Evolutionary conservation across 495 filamentous ascomycete species (phyloP).

Genomic region (Oleoguttula mirabilis): DNA sequence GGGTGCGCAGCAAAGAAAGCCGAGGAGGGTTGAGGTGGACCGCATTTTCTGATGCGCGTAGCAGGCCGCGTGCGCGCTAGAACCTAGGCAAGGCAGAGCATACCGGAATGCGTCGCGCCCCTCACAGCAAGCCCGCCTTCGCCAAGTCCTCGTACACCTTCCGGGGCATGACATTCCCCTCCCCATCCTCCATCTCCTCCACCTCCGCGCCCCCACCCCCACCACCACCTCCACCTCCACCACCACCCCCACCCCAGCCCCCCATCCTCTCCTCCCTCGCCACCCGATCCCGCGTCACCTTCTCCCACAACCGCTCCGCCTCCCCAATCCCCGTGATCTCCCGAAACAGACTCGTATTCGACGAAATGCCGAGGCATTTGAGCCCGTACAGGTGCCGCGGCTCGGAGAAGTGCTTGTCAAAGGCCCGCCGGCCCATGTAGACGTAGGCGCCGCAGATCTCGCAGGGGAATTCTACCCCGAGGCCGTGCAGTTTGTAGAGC

Average conservation of each 20-base stretch:
- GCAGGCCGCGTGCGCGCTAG: too few relatives aligned
- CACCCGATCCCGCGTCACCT: conserved; percentile 77
- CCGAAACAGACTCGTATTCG: conserved; percentile 79
- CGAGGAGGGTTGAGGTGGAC: too few relatives aligned
- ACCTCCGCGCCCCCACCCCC: conserved; percentile 66
- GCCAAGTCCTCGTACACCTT: conserved; percentile 85
- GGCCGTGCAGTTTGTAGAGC: conserved; percentile 92
- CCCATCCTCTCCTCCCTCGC: conserved; percentile 52
- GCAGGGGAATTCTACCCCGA: conserved; percentile 89
- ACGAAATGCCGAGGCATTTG: conserved; percentile 86
- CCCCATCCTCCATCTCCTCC: conserved; percentile 95
- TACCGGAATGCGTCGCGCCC: too few relatives aligned
- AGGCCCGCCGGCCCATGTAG: conserved; percentile 90
- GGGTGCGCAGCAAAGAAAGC: too few relatives aligned
- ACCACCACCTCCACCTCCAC: too few relatives aligned
- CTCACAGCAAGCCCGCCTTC: conserved; percentile 56
- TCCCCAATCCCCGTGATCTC: conserved; percentile 90
- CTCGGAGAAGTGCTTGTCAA: conserved; percentile 97
- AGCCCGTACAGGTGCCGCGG: conserved; percentile 82
- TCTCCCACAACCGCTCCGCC: conserved; percentile 79
- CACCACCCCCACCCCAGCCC: too few relatives aligned
- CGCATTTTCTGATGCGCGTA: too few relatives aligned
- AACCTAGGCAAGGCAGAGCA: too few relatives aligned
- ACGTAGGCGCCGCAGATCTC: conserved; percentile 97
- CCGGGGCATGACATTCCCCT: conserved; percentile 97